Conservation (phyloP, 345 rosid species). For the Hevea brasiliensis region DNA sequence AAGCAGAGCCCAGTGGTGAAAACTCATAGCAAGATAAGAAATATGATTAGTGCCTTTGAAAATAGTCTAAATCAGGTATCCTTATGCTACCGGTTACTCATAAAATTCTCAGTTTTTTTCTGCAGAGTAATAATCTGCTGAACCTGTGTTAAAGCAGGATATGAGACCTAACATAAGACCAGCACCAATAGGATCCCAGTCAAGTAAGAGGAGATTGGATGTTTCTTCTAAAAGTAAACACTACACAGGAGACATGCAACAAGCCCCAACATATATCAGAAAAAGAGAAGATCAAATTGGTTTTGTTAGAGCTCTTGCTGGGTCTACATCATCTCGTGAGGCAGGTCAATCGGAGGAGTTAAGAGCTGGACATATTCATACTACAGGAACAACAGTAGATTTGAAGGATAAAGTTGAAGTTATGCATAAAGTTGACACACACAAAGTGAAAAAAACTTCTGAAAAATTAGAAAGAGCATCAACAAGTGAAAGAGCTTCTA, state of each 20-base stretch:
- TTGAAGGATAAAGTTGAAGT: not conserved
- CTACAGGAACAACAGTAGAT: too few species aligned
- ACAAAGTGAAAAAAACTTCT: constrained; percentile 24
- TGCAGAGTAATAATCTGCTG: constrained; percentile 15
- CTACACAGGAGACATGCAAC: constrained; percentile 9
- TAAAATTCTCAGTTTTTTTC: constrained; percentile 9
- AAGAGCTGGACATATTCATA: too few species aligned
- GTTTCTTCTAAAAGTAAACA: constrained; percentile 17
- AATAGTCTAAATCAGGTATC: constrained; percentile 62
- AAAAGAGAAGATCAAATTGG: constrained; percentile 18
- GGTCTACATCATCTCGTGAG: too few species aligned
- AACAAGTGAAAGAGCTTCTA: constrained; percentile 28
- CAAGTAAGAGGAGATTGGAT: constrained; percentile 29
- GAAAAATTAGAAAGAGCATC: constrained; percentile 22
- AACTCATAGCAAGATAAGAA: constrained; percentile 59
- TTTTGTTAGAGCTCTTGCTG: constrained; percentile 2
- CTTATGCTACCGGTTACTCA: constrained; percentile 1
- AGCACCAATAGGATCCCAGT: constrained; percentile 32
- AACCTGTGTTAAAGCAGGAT: constrained; percentile 44
- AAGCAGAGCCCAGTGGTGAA: constrained; percentile 32
- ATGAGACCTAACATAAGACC: constrained; percentile 39
- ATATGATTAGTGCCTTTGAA: constrained; percentile 79
- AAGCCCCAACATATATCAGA: not conserved
- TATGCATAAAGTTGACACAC: constrained; percentile 11
- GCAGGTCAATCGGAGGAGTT: too few species aligned